A percentile compares a stretch with the other conserved stretches of the same genome.
Conservation (phyloP, 2,329 filamentous ascomycete species). For the Colletotrichum plurivorum region DNA sequence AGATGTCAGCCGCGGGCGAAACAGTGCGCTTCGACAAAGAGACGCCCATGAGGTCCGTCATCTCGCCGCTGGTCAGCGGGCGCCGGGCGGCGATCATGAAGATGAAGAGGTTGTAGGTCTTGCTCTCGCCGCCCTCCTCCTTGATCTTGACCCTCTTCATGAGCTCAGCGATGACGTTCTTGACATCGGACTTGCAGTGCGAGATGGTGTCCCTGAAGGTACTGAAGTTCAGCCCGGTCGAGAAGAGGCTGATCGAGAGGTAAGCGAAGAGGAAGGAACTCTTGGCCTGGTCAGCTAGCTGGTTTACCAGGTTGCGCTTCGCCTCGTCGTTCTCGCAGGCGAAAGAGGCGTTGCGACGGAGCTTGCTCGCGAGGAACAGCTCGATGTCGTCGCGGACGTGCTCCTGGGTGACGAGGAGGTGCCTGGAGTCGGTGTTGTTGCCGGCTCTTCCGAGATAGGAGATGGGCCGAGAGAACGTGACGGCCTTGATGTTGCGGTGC, state of each 20-base stretch:
- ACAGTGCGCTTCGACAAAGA: constrained; percentile 41
- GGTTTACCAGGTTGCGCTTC: constrained; percentile 45
- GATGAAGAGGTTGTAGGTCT: constrained; percentile 47
- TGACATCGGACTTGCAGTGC: constrained; percentile 43
- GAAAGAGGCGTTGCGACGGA: constrained; percentile 39
- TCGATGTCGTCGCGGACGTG: constrained; percentile 53
- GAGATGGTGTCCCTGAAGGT: constrained; percentile 45
- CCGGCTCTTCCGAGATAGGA: constrained; percentile 46
- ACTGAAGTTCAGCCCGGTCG: constrained; percentile 39
- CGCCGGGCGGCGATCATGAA: constrained; percentile 52
- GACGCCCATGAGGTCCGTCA: constrained; percentile 51
- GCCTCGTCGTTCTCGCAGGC: constrained; percentile 40
- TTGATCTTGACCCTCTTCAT: constrained; percentile 44
- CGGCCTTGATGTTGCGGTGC: constrained; percentile 47
- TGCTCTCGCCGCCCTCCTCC: constrained; percentile 42
- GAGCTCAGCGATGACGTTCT: constrained; percentile 46
- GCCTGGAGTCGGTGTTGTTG: constrained; percentile 42
- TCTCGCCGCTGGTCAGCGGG: constrained; percentile 50
- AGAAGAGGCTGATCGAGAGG: constrained; percentile 48
- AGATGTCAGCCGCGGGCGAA: constrained; percentile 41
- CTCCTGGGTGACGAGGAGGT: constrained; percentile 50
- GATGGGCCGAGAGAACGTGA: constrained; percentile 54
- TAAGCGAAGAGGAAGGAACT: constrained; percentile 56
- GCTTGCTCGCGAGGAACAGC: constrained; percentile 46
- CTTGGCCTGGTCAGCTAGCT: constrained; percentile 50